Base-by-base conservation (phyloP, 805 yeast species). In the Blastobotrys robertii region DNA sequence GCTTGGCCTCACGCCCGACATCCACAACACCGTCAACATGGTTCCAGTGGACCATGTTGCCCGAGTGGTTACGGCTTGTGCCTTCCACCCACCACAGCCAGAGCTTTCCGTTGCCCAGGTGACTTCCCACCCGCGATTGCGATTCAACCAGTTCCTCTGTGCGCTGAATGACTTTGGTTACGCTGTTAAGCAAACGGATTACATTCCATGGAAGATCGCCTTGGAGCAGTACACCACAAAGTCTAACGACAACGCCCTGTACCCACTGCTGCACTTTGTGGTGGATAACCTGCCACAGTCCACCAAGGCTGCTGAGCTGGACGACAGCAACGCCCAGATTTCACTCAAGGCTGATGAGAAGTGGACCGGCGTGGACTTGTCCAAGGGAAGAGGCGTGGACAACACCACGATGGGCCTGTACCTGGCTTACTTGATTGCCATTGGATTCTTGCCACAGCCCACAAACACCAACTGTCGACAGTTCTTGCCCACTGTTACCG, bases 1-100 rank as follows among this genome's bases (percentile, higher is more conserved):
- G 64, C 65, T 94, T 46, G 95, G 95, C 8, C 68, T 71, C 39
- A 81, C 76, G 53, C 98, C 99, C 30, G 83, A 82, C 56, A 87
- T 92, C 51, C 63, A 76, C 51, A 92, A 92, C 69, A 76, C 79
- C 38, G 94, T 90, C 32, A 92, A 92, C 64, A 86, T 88, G 83
- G 97, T 86, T 15, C 98, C 98, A 2, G 98, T 92, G 36, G 97
- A 94, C 55, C 98, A 92, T 57, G 98, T 92, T 51, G 97, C 99
- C 1, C 74, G 94, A 38, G 84, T 87, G 16, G 84, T 81, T 19
- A 84, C 80, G 41, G 85, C 97, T 1, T 67, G 92, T 22, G 81
- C 95, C 0, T 70, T 92, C 49, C 76, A 77, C 55, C 90, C 95
- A 22, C 84, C 92, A 16, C 53, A 63, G 15, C 54, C 54, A 1